Evolutionary conservation across 345 rosid species (phyloP).

Genomic region (Conringia planisiliqua): DNA sequence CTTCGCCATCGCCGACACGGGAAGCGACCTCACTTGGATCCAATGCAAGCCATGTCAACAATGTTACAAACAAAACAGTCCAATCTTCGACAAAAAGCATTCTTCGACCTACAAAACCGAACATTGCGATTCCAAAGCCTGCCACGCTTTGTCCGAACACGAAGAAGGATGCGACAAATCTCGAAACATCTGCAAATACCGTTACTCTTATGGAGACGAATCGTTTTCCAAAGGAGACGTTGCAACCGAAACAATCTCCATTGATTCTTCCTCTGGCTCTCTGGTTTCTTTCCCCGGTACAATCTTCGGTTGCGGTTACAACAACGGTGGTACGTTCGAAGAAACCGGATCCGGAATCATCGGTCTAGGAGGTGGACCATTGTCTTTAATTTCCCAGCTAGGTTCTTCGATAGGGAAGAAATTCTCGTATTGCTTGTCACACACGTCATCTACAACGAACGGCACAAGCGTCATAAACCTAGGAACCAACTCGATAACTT

Average conservation of each 20-base stretch:
- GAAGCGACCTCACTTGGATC: conserved; percentile 32
- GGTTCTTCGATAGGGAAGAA: conserved; percentile 33
- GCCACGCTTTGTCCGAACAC: conserved; percentile 2
- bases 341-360: conserved; percentile 50
- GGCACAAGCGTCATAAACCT: conserved; percentile 44
- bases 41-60: conserved; percentile 35
- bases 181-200: conserved; percentile 35
- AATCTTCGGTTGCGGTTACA: conserved; percentile 54
- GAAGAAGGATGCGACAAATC: conserved; percentile 27
- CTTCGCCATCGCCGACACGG: conserved; percentile 32
- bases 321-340: conserved; percentile 45
- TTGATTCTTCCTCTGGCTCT: conserved; percentile 19
- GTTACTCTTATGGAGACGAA: conserved; percentile 45
- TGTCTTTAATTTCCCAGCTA: conserved; percentile 51
- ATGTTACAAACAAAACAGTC: conserved; percentile 27
- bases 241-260: conserved; percentile 41
- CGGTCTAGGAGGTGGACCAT: conserved; percentile 59
- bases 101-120: conserved; percentile 32
- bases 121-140: conserved; percentile 9
- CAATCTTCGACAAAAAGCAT: conserved; percentile 23
- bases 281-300: conserved; percentile 24
- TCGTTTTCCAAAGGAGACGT: conserved; percentile 43
- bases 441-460: conserved; percentile 15
- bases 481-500: conserved; percentile 35
- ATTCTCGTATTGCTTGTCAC: conserved; percentile 62